A percentile compares a stretch with the other conserved stretches of the same genome.
Evolutionary conservation across 78 protist species (phyloP).

Genomic region (Emiliania huxleyi): DNA sequence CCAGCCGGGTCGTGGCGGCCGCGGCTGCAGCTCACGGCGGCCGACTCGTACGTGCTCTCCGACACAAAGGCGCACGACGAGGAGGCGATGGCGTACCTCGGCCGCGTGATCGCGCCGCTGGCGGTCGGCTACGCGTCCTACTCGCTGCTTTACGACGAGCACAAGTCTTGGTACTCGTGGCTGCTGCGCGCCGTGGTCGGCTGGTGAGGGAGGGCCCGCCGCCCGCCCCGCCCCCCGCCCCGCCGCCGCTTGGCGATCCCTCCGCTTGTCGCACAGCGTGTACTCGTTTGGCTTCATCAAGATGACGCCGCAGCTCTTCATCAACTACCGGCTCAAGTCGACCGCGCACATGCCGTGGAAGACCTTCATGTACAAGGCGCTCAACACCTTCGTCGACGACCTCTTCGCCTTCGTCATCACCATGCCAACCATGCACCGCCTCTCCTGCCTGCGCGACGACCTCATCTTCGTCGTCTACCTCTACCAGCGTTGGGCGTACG

Average conservation of each 20-base stretch:
- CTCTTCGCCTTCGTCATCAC: slow-evolving; percentile 89
- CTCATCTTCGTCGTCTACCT: slow-evolving; percentile 78
- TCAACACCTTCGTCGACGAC: slow-evolving; percentile 97
- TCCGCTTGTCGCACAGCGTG: too few relatives aligned
- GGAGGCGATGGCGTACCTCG: slow-evolving; percentile 78
- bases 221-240: background rate
- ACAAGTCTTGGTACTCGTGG: slow-evolving; percentile 70
- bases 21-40: background rate
- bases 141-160: slow-evolving; percentile 74
- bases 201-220: too few relatives aligned
- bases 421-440: slow-evolving; percentile 93
- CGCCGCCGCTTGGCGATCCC: background rate
- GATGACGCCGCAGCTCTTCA: slow-evolving; percentile 96
- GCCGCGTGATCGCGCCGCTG: slow-evolving; percentile 71
- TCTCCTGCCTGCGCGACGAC: slow-evolving; percentile 91
- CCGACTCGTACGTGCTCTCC: slow-evolving; percentile 40
- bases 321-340: slow-evolving; percentile 91
- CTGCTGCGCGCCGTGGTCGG: background rate
- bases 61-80: slow-evolving; percentile 76
- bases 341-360: slow-evolving; percentile 96
- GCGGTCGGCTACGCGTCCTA: slow-evolving; percentile 76
- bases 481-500: slow-evolving; percentile 76
- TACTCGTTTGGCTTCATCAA: slow-evolving; percentile 73
- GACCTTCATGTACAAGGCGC: slow-evolving; percentile 77
- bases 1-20: background rate